Percentiles rank a stretch among this genome's conserved stretches.
These are phyloP conservation scores for Pseudogymnoascus sp. DNA, from an alignment of 2,329 filamentous ascomycete species.

Conservation along the genomic window DNA sequence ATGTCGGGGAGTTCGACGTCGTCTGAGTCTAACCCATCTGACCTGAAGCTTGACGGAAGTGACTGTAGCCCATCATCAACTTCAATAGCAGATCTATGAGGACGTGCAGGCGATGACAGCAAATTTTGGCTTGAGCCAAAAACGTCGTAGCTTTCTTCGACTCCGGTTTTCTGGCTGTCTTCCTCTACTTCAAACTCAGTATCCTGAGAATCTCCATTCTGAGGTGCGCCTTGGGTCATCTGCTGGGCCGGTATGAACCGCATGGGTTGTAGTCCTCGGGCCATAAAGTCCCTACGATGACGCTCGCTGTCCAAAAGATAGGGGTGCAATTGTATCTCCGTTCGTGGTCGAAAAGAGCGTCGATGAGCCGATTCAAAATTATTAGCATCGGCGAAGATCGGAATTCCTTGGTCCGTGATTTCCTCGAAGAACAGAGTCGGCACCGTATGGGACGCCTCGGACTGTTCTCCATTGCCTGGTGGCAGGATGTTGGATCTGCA, in stretches of 20 bases:
- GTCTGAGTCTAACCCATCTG: constrained; percentile 13
- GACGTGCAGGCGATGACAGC: neutral
- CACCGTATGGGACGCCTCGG: neutral
- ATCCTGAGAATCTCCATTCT: constrained; percentile 21
- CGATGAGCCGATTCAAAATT: constrained; percentile 2
- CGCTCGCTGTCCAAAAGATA: constrained; percentile 28
- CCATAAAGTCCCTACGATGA: constrained; percentile 25
- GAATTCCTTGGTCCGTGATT: neutral
- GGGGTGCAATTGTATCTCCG: constrained; percentile 28
- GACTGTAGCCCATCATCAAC: neutral
- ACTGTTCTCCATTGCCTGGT: neutral
- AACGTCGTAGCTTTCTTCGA: neutral
- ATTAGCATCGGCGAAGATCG: neutral
- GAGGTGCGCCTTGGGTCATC: constrained; percentile 12
- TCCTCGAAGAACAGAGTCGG: neutral
- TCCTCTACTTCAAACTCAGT: constrained; percentile 19
- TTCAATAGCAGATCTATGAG: neutral
- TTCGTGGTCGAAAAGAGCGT: constrained; percentile 25
- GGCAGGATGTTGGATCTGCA: neutral
- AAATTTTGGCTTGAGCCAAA: neutral
- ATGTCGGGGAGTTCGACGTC: constrained; percentile 28
- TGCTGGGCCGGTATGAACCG: constrained; percentile 22
- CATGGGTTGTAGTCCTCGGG: constrained; percentile 25
- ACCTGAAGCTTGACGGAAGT: constrained; percentile 1
- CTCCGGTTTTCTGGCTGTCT: constrained; percentile 20